Base-by-base conservation (phyloP, 371 early-diverging fungal species). In the Gilbertella persicaria region DNA sequence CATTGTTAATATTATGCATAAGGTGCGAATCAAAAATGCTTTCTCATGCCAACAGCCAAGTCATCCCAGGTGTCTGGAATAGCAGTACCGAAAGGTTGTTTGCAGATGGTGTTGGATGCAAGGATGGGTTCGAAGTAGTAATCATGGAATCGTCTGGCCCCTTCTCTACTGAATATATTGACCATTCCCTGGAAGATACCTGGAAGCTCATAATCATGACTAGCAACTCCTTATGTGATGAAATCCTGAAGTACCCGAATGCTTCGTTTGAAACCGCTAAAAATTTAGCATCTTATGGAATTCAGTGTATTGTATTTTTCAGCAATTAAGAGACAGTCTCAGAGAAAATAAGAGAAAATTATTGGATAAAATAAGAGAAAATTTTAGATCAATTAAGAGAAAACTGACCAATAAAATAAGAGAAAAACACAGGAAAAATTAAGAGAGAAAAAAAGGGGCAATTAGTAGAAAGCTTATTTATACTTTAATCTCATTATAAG, bases 21-120 rank as follows among this genome's bases (percentile, higher is more conserved):
- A 55, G 55, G 55, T 55, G 55, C 13, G 42, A 55, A 55, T 40
- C 47, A 19, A 42, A 24, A 6, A 36, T 60, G 17, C 39, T 60
- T 43, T 45, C 45, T 60, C 50, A 53, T 17, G 38, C 30, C 36
- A 48, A 26, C 33, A 47, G 60, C 25, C 46, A 52, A 35, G 21
- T 33, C n/a, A n/a, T 60, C 37, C 38, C 40, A 49, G 53, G 53
- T 17, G 55, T 53, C 12, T 38, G 60, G 53, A 54, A 40, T 9
- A 45, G 42, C 17, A 44, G 33, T 19, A 50, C 49, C 16, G 48
- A 54, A 49, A 60, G 40, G 17, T 49, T 48, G n/a, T 45, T 52
- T 16, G 42, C 42, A 0, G 47, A 38, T 44, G 36, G 49, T 5
- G 25, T 56, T 56, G 49, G 44, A 10, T 35, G 56, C 25, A 14